Percentiles rank a stretch among this genome's conserved stretches.
phyloP scores from a whole-genome alignment of 768 basidiomycete genomes.

The Collybiopsis confluens region DNA sequence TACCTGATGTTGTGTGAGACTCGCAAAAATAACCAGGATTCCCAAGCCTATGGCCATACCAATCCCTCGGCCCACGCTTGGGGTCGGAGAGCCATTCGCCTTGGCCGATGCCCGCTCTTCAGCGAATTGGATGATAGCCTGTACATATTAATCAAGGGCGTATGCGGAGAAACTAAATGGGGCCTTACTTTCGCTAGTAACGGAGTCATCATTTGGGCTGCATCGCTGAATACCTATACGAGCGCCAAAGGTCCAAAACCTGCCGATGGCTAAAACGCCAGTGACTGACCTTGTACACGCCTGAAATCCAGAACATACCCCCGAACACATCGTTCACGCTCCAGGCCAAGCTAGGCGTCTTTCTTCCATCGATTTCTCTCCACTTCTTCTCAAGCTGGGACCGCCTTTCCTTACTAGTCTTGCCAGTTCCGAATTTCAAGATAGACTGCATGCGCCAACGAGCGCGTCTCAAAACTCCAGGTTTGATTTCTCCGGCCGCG shows the following conservation, averaged over 20 bases:
- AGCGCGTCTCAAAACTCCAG: slow-evolving; percentile 32
- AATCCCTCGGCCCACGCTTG: slow-evolving; percentile 50
- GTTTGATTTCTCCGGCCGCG: slow-evolving; percentile 37
- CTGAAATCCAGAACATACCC: slow-evolving; percentile 58
- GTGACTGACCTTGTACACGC: slow-evolving; percentile 47
- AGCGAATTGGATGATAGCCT: slow-evolving; percentile 61
- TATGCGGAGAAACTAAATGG: not conserved
- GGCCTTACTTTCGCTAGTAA: slow-evolving; percentile 49
- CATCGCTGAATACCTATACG: slow-evolving; percentile 58
- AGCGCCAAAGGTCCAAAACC: no score
- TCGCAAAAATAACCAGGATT: slow-evolving; percentile 42
- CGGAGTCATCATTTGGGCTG: slow-evolving; percentile 57
- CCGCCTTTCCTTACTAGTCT: slow-evolving; percentile 20
- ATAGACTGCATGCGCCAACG: slow-evolving; percentile 36
- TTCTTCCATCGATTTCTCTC: slow-evolving; percentile 40
- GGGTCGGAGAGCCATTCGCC: slow-evolving; percentile 26
- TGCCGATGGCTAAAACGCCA: no score
- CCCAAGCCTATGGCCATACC: slow-evolving; percentile 57
- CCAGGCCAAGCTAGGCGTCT: slow-evolving; percentile 50
- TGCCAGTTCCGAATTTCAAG: slow-evolving; percentile 6
- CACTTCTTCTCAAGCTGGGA: slow-evolving; percentile 35
- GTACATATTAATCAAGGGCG: not conserved
- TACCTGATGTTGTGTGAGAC: slow-evolving; percentile 62
- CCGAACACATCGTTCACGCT: slow-evolving; percentile 61
- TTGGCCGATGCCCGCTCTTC: slow-evolving; percentile 41